Conservation (phyloP, 106 monocot species). For the Hemerocallis citrina region DNA sequence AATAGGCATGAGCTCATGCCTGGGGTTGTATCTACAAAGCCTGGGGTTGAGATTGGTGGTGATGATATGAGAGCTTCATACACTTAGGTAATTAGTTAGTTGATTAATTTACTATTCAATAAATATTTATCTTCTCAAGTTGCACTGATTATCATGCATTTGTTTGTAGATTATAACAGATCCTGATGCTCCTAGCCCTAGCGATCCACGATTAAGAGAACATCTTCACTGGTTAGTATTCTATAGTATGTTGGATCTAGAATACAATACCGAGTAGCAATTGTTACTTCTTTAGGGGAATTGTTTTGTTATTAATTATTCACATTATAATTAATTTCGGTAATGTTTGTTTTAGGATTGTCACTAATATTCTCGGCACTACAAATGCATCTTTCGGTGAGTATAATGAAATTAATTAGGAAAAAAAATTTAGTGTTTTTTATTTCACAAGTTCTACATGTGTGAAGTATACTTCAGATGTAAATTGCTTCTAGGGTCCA, state of each 20-base stretch:
- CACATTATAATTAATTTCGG: too few relatives aligned
- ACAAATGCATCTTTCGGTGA: too few relatives aligned
- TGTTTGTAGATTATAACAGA: constrained; percentile 24
- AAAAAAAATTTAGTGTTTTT: too few relatives aligned
- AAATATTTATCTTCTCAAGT: not conserved
- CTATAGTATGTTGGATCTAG: not conserved
- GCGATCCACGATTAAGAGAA: constrained; percentile 7
- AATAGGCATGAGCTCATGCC: constrained; percentile 46
- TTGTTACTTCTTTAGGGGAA: too few relatives aligned
- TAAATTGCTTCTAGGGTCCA: too few relatives aligned
- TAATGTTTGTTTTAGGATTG: too few relatives aligned
- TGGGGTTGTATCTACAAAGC: constrained; percentile 10
- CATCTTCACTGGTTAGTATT: constrained; percentile 35
- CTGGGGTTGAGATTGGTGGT: constrained; percentile 32
- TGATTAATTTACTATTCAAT: not conserved
- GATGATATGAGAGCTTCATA: constrained; percentile 29
- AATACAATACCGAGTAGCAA: not conserved
- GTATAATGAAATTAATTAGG: too few relatives aligned
- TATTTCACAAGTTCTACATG: too few relatives aligned
- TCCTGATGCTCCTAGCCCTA: constrained; percentile 16
- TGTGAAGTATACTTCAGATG: too few relatives aligned
- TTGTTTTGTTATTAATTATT: too few relatives aligned
- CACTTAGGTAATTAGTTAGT: constrained; percentile 24
- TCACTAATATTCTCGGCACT: too few relatives aligned
- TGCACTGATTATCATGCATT: not conserved